Evolutionary conservation across 2,329 filamentous ascomycete species (phyloP), one percentile per base, ranked within the genome.

Genomic region (Phaeoacremonium minimum): DNA sequence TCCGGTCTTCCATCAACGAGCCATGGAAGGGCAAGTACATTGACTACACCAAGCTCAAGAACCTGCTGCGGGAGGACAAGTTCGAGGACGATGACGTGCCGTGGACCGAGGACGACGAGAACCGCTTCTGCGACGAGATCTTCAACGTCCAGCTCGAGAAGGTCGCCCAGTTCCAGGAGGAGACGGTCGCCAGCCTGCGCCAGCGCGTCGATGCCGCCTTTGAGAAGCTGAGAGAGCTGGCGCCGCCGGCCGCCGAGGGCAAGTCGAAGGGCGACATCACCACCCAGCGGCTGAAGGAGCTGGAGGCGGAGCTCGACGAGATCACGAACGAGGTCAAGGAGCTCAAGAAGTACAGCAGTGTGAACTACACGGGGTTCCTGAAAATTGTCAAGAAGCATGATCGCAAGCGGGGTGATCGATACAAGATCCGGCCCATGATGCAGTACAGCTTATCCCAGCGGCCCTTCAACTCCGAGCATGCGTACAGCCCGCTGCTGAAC

Each of bases 341-440:
- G 69, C 75, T 98, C 49, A 93, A 95, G 65, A 93, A 87, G 61
- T 98, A 93, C 66, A 93, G 88, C 62, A 86, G 84, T 46, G 83
- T 96, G 67, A 98, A 98, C 67, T 98, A 96, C 63, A 95, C 93
- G 6, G 93, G 89, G 32, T 95, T 97, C 64, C 76, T 96, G 56
- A 98, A 98, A 73, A 95, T 95, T 32, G 89, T 89, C 38, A 98
- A 98, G 80, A 98, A 98, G 68, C 93, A 98, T 64, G 93, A 98
- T 64, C 86, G 93, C 48, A 94, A 91, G 67, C 78, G 91, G 47
- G 90, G 90, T 38, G 75, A 81, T 47, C 76, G 81, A 36, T 97
- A 97, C 69, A 87, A 84, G 58, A 85, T 97, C 48, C 81, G 88
- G 16, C 90, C 93, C 18, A 82, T 97, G 69, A 82, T 97, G 64